Conservation (phyloP, 768 basidiomycete genomes). For the Tricholoma matsutake region DNA sequence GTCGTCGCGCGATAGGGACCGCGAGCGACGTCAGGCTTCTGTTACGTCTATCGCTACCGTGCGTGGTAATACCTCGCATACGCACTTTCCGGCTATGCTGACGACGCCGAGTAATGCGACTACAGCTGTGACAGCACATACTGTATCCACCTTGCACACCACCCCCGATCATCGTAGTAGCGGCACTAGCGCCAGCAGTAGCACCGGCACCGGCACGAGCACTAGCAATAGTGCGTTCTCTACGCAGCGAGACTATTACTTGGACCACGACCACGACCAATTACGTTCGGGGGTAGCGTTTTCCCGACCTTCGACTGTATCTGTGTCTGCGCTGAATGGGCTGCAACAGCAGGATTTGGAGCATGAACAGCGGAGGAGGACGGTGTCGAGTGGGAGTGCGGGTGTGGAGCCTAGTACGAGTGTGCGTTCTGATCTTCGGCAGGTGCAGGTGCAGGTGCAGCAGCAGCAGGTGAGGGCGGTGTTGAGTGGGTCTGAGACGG, state of each 20-base stretch:
- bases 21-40: conserved; percentile 23
- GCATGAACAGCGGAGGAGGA: conserved; percentile 27
- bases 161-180: conserved; percentile 7
- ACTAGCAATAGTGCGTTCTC: too few relatives aligned
- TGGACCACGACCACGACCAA: conserved; percentile 41
- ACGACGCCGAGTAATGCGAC: conserved; percentile 56
- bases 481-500: conserved; percentile 40
- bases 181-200: too few relatives aligned
- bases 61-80: conserved; percentile 38
- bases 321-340: conserved; percentile 50
- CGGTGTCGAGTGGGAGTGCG: conserved; percentile 23
- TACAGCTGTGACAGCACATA: conserved; percentile 65
- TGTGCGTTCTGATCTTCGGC: conserved; percentile 10
- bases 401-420: conserved; percentile 21
- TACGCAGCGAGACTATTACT: too few relatives aligned
- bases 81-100: conserved; percentile 40
- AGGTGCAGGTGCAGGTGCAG: conserved; percentile 11
- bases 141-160: conserved; percentile 48
- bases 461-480: conserved; percentile 9
- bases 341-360: conserved; percentile 52
- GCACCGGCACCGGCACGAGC: too few relatives aligned
- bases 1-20: conserved; percentile 20
- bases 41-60: conserved; percentile 43
- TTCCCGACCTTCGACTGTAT: conserved; percentile 55
- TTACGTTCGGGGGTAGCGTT: conserved; percentile 54